Evolutionary conservation across 2,329 filamentous ascomycete genomes (phyloP), one percentile per base, ranked within the genome.

Genomic region (Fusarium equiseti): DNA sequence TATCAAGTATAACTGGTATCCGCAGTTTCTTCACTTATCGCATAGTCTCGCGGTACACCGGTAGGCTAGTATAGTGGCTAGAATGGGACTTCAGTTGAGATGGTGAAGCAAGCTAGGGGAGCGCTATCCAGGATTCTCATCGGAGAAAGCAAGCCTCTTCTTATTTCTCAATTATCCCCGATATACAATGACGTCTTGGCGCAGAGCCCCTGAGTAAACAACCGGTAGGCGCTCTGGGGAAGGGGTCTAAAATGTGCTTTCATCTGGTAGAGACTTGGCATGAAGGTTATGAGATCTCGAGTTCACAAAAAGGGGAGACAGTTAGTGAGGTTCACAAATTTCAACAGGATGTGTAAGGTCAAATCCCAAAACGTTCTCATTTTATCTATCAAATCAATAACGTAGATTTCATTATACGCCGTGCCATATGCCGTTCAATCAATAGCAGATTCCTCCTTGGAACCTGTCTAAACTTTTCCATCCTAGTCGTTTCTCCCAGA

Each of bases 401-500:
- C 57, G 46, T 63, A 71, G 48, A 65, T 65, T 49, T 72, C 69
- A 63, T 66, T 70, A 70, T 71, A 29, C 69, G 69, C 69, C 69
- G 54, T 71, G 69, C 65, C 69, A 71, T n/a, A 38, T 71, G 69
- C 69, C 69, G 57, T 72, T 70, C 61, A 72, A 70, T 71, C 69
- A 72, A 65, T 71, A 65, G 52, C 63, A 68, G 68, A 43, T 65
- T 49, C 49, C 52, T 53, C 46, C 45, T 35, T 59, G 54, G 13
- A 60, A 70, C 46, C 50, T 66, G 56, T 35, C 50, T 49, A 66
- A 53, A 62, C 58, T 71, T 71, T 72, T 57, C 57, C 29, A 16
- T 71, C 63, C 68, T 32, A 40, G 26, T 59, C n/a, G 15, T 32
- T 42, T 26, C 40, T 45, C 9, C 40, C 24, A 16, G 26, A 20